Evolutionary conservation across 192 early-diverging fungal species (phyloP), one percentile per base, ranked within the genome.

Genomic region (Entomortierella parvispora): DNA sequence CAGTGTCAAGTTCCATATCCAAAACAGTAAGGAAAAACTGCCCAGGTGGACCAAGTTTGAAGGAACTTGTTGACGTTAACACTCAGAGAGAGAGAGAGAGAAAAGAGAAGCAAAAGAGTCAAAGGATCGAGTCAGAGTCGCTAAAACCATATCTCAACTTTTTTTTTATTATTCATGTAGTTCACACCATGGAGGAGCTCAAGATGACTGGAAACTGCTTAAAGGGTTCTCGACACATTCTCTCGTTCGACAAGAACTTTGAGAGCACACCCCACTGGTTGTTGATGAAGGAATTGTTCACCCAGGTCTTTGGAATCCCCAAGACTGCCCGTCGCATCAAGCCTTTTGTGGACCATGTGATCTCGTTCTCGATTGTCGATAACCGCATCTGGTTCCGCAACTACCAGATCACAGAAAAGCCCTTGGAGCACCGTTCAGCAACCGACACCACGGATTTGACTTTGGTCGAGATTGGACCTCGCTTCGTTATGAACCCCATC

Each of bases 171-270:
- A 14, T 34, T 0, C 40, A 17, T 45, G 1, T 58, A 93, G 92
- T 99, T 60, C 97, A 99, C 79, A 99, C 97, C 26, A 97, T 99
- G 96, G 95, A 97, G 76, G 97, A 99, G 81, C 89, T 99, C 33
- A 94, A 94, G 58, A 94, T 99, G 93, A 96, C 95, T 3, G 97
- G 97, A 64, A 99, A 99, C 85, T 97, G 94, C 80, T 83, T 99
- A 48, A 97, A 97, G 76, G 96, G 96, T 22, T 97, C 95, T 18
- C 93, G 97, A 46, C 95, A 95, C 18, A 90, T 99, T 31, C 83
- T 99, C 26, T 96, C 94, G 10, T 99, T 99, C 82, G 97, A 99
- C 80, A 85, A 91, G 56, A 91, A 81, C 68, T 99, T 99, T 84
- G 96, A 98, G 60, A 83, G 79, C 55, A 82, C 89, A 63, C 94